Percentiles rank a stretch among this genome's conserved stretches.
Conservation (phyloP, 176 grass and related monocot genomes). For the Chrysopogon serrulatus region DNA sequence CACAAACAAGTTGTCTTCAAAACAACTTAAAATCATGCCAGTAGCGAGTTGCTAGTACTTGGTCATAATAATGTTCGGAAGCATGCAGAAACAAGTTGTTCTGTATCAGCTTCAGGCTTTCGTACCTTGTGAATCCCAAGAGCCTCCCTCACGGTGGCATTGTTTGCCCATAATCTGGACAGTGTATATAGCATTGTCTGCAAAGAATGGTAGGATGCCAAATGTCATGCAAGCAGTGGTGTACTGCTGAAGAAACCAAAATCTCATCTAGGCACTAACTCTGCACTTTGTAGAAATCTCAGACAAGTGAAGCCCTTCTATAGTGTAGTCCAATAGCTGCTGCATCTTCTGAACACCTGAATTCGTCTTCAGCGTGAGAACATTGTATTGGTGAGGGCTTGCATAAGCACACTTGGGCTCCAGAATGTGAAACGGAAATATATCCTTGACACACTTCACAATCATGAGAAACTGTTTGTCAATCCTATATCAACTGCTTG, state of each 20-base stretch:
- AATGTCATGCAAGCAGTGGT: neutral
- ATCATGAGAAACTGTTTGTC: neutral
- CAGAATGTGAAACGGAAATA: slow-evolving; percentile 28
- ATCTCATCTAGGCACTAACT: slow-evolving; percentile 4
- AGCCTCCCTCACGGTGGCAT: slow-evolving; percentile 41
- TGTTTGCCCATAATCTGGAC: slow-evolving; percentile 50
- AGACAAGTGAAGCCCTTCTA: slow-evolving; percentile 15
- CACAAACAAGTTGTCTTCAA: neutral
- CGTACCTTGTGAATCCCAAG: slow-evolving; percentile 54
- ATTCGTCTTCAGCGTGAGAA: neutral
- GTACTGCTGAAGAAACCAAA: neutral
- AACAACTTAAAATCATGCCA: neutral
- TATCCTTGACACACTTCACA: slow-evolving; percentile 37
- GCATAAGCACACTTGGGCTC: slow-evolving; percentile 27
- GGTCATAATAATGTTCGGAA: neutral
- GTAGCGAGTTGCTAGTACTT: neutral
- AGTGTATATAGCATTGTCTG: slow-evolving; percentile 38
- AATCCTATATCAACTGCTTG: neutral
- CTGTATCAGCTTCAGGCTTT: neutral
- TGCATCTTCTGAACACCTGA: neutral
- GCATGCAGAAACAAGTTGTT: neutral
- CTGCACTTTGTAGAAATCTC: slow-evolving; percentile 30
- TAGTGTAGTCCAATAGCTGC: slow-evolving; percentile 8
- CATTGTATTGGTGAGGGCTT: slow-evolving; percentile 5
- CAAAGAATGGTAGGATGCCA: neutral